Evolutionary conservation across 306 rosid species (phyloP), one percentile per base, ranked within the genome.

Genomic region (Castanopsis chinensis): DNA sequence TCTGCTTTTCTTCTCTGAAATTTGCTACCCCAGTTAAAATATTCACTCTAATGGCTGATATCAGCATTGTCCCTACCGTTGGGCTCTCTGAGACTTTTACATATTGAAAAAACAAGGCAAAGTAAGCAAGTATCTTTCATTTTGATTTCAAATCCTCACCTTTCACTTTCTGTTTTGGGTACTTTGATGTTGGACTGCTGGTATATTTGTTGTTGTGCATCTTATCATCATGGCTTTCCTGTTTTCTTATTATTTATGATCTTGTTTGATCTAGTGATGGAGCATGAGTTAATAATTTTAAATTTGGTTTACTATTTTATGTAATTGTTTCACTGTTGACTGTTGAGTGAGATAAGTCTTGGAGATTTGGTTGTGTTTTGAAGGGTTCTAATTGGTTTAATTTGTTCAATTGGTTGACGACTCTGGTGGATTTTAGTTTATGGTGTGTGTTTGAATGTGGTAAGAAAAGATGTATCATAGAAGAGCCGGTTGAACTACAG

Each of bases 61-160:
- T 83, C 77, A 80, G 81, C 70, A 69, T 86, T 74, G 61, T 75
- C 82, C 69, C 82, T 59, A 20, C 91, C 41, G 81, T 88, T 37
- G 90, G 97, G 32, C 89, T 92, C 65, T 85, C 97, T 28, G 85
- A 89, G 79, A 95, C 96, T 7, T 95, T 95, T 86, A 74, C 49
- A 60, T 74, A 59, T 70, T 95, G 78, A 95, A 77, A 58, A 75
- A 82, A 67, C 82, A 88, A 49, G 93, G 96, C 72, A 91, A 90
- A 87, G 99, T 93, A 58, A 76, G 83, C 45, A 37, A 8, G 11
- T 13, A 49, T 49, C 17, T 49, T 69, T 69, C 43, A 59, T 73
- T 52, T 71, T 70, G 43, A 56, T 55, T 37, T 37, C 45, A 37
- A 37, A 37, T 37, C 45, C 45, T 7, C 45, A 37, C 45, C 45